Evolutionary conservation across 2,329 filamentous ascomycete genomes (phyloP), one percentile per base, ranked within the genome.

Genomic region (Atkinsonella hypoxylon): DNA sequence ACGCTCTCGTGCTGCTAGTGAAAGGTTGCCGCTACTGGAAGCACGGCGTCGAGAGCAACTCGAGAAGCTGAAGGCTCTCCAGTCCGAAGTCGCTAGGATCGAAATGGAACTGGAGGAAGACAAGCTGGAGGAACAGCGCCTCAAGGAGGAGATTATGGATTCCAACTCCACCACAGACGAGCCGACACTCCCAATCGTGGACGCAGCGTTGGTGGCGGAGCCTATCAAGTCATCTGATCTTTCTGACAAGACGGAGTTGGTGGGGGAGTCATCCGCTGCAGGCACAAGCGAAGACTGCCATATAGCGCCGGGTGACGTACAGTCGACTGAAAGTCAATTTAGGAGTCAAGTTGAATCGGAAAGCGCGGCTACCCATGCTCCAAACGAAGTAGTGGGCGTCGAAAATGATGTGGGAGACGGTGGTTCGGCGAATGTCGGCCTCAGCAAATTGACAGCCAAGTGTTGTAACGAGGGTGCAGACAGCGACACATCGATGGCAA

Each of bases 51-150:
- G 56, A 48, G 61, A 66, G 22, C 62, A 78, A 56, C 67, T 72
- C 51, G 65, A 69, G n/a, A 74, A 70, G 53, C 58, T 80, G 17
- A 68, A 69, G 49, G 61, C 67, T 18, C 58, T 78, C 36, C 67
- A 73, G 52, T 69, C 71, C 4, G 70, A 78, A 58, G 66, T 75
- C 20, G 65, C 66, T 18, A 69, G 66, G 17, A 67, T 80, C 36
- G 67, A 78, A 58, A 68, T 68, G 22, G 77, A 79, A 53, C 67
- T 76, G 13, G 64, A 67, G 26, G 61, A 64, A n/a, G 67, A 66
- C 26, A 54, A 64, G 44, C 55, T 57, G 6, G 66, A 68, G 48
- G 66, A 67, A 53, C 56, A 67, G 47, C 60, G 55, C 13, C 56
- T 70, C 12, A 59, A 59, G 41, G 56, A 57, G 47, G 62, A 70